Base-by-base conservation (phyloP, 2,329 filamentous ascomycete species). In the Emergomyces orientalis region DNA sequence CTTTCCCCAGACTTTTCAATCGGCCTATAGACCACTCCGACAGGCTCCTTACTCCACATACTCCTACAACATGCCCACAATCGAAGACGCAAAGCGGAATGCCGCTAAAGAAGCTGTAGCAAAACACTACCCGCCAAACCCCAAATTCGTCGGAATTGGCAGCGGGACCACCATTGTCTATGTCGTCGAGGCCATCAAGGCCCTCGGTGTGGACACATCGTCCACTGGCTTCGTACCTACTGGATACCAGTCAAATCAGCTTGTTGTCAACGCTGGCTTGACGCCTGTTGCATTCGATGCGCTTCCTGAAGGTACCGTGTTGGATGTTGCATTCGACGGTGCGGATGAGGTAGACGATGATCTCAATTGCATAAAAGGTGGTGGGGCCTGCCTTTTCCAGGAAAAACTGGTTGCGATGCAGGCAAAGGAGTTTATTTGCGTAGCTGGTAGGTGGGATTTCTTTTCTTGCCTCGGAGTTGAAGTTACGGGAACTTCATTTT, bases 351-450 rank as follows among this genome's bases (percentile, higher is more conserved):
- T 99, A 39, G 94, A 99, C 73, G 87, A 90, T 56, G 89, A 95
- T 60, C 79, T 99, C 64, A 99, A 97, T 77, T 91, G 93, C 73
- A 97, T 99, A 80, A 97, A 97, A 80, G 94, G 94, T 62, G 94
- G 94, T 59, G 94, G 94, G 63, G 94, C 91, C n/a, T 99, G 94
- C 77, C 79, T 97, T 63, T 96, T 96, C 79, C 94, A 97, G 76
- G 94, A 99, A 79, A 99, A 99, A 80, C 82, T 99, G 43, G 92
- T 99, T 4, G 92, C 92, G 5, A 85, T 90, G 64, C 85, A 88
- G 59, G 88, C 91, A 3, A 89, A 86, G 76, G 89, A 90, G 73
- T 96, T 97, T 71, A 82, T 97, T 66, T 93, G 90, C 70, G 90
- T 95, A 63, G 91, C 90, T 63, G 88, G 87, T 90, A 76, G 71